Evolutionary conservation across 164 flowering plant species (phyloP).

Genomic region (Berberis vulgaris): DNA sequence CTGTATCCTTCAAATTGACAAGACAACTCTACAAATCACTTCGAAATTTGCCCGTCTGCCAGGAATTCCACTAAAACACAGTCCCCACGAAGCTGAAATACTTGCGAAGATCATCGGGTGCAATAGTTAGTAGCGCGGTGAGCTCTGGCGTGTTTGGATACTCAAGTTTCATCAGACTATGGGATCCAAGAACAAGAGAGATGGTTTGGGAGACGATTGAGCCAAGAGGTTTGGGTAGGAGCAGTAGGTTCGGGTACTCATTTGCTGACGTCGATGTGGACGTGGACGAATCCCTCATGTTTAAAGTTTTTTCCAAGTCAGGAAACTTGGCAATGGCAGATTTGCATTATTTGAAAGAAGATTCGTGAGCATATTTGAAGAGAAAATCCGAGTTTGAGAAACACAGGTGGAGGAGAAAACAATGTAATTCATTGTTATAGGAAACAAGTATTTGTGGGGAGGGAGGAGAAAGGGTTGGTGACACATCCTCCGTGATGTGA

Average conservation of each 20-base stretch:
- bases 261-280: conserved; percentile 77
- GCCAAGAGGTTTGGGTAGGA: conserved; percentile 79
- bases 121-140: conserved; percentile 43
- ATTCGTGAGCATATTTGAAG: conserved; percentile 90
- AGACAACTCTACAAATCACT: conserved; percentile 38
- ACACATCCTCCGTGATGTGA: conserved; percentile 7
- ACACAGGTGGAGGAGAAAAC: conserved; percentile 21
- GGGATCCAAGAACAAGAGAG: conserved; percentile 67
- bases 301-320: conserved; percentile 77
- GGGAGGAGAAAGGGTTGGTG: conserved; percentile 61
- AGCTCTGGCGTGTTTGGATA: conserved; percentile 74
- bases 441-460: conserved; percentile 60
- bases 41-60: conserved; percentile 54
- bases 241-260: conserved; percentile 75
- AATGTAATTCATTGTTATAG: conserved; percentile 50
- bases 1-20: conserved; percentile 58
- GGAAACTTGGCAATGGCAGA: conserved; percentile 83
- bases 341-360: conserved; percentile 58
- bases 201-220: conserved; percentile 87
- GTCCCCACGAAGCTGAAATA: conserved; percentile 38
- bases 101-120: conserved; percentile 16
- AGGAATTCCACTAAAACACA: conserved; percentile 46
- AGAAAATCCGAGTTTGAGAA: conserved; percentile 58
- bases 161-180: conserved; percentile 68
- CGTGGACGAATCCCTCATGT: conserved; percentile 32